These are phyloP conservation scores for Coemansia interrupta DNA, from an alignment of 192 early-diverging fungal genomes.

Conservation along the genomic window DNA sequence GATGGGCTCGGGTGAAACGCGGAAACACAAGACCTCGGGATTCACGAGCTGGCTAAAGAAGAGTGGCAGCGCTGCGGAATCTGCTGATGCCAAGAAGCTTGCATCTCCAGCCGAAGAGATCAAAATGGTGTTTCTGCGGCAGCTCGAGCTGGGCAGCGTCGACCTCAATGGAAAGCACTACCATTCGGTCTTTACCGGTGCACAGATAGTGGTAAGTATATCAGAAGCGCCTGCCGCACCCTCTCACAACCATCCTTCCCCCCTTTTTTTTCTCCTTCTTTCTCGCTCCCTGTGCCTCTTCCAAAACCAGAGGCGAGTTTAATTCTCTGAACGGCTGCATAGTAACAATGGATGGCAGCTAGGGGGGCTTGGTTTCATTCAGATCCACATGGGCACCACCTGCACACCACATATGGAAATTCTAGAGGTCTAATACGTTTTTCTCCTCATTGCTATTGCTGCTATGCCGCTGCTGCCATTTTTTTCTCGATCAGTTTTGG, in stretches of 20 bases:
- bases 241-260: background rate
- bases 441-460: no score
- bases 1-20: conserved; percentile 1
- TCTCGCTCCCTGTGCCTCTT: background rate
- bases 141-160: conserved; percentile 43
- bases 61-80: conserved; percentile 13
- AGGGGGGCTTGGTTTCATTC: conserved; percentile 1
- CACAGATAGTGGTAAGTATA: conserved; percentile 49
- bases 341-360: no score
- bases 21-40: conserved; percentile 30
- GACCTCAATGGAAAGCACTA: conserved; percentile 45
- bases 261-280: background rate
- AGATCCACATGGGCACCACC: background rate
- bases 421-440: no score
- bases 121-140: conserved; percentile 48
- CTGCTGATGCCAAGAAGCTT: conserved; percentile 40
- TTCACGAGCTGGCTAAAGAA: conserved; percentile 50
- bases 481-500: no score
- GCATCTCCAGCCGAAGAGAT: conserved; percentile 53
- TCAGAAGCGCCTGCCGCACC: no score
- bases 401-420: no score
- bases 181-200: conserved; percentile 52
- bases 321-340: no score
- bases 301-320: no score
- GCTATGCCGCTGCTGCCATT: no score